Evolutionary conservation across 164 flowering plant genomes (phyloP), one percentile per base, ranked within the genome.

Genomic region (Tinospora cordifolia): DNA sequence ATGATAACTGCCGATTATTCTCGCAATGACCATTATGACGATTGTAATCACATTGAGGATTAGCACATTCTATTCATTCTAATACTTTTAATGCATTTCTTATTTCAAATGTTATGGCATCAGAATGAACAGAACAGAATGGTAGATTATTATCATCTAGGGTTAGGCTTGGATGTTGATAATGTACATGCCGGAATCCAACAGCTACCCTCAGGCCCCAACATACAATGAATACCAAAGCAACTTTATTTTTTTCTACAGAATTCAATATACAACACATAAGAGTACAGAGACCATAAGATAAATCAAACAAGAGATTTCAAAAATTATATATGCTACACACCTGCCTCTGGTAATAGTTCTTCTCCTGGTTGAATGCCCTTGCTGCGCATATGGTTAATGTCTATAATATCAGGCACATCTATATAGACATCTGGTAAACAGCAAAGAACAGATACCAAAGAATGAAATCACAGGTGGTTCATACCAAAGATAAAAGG

Each of bases 331-430:
- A 54, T 54, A 9, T 22, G 8, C n/a, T 54, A 71, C 89, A 30
- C 73, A 95, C 98, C 98, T 74, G 79, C 75, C 69, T 95, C 98
- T 14, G 97, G 99, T 75, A 95, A 82, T 67, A 92, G 83, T 79
- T 92, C 99, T 71, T 95, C 99, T 70, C 93, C 97, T 59, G 94
- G 93, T 75, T 92, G 98, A 79, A 83, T 83, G 65, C 99, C 99
- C 69, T 80, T 88, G 85, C 99, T 92, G 49, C 98, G 90, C 98
- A 95, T 91, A 78, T 87, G 84, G 74, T 89, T 87, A 63, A 95
- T 87, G 81, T 95, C 97, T 69, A 95, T 90, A 54, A 85, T 80
- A 80, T 92, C 99, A 63, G 98, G 98, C 66, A 95, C 96, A 76
- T 95, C 99, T 39, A 92, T 83, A 70, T 92, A 95, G 73, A 95